phyloP scores from a whole-genome alignment of 2,329 filamentous ascomycete genomes.

The Apiospora malaysiana region DNA sequence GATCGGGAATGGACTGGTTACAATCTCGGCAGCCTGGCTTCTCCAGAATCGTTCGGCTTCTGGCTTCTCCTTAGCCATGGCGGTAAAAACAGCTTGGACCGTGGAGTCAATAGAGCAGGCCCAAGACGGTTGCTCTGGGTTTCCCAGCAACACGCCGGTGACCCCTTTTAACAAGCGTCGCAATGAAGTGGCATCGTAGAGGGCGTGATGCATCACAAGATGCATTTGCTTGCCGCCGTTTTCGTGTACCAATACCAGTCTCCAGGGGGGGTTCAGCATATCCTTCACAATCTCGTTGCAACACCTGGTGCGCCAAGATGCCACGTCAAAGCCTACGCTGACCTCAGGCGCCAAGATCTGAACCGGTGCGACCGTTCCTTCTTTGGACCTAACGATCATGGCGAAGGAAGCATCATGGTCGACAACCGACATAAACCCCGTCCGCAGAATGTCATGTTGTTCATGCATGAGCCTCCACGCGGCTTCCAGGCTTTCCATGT shows the following conservation, averaged over 20 bases:
- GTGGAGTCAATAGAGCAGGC: background rate
- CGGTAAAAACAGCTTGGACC: conserved; percentile 10
- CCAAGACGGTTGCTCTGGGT: background rate
- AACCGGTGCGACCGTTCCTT: conserved; percentile 28
- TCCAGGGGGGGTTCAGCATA: conserved; percentile 68
- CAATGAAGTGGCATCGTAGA: conserved; percentile 85
- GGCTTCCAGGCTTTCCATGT: conserved; percentile 47
- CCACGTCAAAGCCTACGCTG: conserved; percentile 36
- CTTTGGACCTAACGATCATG: conserved; percentile 68
- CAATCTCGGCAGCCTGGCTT: conserved; percentile 54
- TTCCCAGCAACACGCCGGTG: background rate
- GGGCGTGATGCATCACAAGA: conserved; percentile 73
- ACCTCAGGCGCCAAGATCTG: conserved; percentile 25
- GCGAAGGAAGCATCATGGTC: conserved; percentile 68
- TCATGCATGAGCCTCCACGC: conserved; percentile 65
- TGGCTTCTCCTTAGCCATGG: background rate
- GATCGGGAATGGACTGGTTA: conserved; percentile 76
- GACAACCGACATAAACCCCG: conserved; percentile 71
- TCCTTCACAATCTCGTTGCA: conserved; percentile 43
- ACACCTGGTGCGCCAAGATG: conserved; percentile 45
- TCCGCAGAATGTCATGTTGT: conserved; percentile 75
- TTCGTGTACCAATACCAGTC: conserved; percentile 55
- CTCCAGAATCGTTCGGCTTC: conserved; percentile 67
- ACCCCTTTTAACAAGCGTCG: conserved; percentile 68
- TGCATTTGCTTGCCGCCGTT: conserved; percentile 42